Percentiles rank a stretch among this genome's conserved stretches.
phyloP scores from a whole-genome alignment of 352 stramenopile species.

The Labyrinthula sp. region DNA sequence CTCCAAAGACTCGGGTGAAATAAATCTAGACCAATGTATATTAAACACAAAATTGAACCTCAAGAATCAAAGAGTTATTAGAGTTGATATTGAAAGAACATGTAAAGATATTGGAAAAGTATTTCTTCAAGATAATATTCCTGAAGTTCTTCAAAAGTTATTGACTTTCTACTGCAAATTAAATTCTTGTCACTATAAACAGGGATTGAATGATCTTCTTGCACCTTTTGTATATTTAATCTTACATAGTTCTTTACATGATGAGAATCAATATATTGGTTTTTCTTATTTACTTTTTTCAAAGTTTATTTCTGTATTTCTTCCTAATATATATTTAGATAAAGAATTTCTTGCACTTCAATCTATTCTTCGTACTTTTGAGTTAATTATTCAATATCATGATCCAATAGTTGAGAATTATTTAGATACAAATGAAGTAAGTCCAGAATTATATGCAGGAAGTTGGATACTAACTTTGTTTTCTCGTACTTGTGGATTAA shows the following conservation, averaged over 20 bases:
- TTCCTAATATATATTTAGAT: constrained; percentile 60
- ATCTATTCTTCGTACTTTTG: constrained; percentile 68
- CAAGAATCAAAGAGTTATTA: constrained; percentile 64
- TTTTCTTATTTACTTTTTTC: constrained; percentile 41
- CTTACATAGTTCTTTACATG: constrained; percentile 10
- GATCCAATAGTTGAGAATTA: constrained; percentile 51
- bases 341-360: constrained; percentile 65
- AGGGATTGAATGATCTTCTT: constrained; percentile 77
- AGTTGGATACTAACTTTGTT: constrained; percentile 81
- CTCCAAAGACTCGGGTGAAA: too few relatives aligned
- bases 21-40: constrained; percentile 27
- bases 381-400: constrained; percentile 66
- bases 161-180: constrained; percentile 75
- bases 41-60: constrained; percentile 45
- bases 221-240: constrained; percentile 60
- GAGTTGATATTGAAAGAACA: constrained; percentile 55
- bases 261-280: constrained; percentile 23
- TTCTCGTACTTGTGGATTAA: too few relatives aligned
- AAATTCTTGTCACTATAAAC: constrained; percentile 63
- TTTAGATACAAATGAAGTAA: constrained; percentile 67
- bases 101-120: constrained; percentile 48
- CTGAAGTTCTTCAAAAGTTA: constrained; percentile 51
- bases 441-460: constrained; percentile 68
- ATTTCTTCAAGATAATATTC: constrained; percentile 46
- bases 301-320: constrained; percentile 57